Percentiles rank a stretch among this genome's conserved stretches.
Evolutionary conservation across 2,329 filamentous ascomycete genomes (phyloP).

Genomic region (Ophiostoma angusticollis): DNA sequence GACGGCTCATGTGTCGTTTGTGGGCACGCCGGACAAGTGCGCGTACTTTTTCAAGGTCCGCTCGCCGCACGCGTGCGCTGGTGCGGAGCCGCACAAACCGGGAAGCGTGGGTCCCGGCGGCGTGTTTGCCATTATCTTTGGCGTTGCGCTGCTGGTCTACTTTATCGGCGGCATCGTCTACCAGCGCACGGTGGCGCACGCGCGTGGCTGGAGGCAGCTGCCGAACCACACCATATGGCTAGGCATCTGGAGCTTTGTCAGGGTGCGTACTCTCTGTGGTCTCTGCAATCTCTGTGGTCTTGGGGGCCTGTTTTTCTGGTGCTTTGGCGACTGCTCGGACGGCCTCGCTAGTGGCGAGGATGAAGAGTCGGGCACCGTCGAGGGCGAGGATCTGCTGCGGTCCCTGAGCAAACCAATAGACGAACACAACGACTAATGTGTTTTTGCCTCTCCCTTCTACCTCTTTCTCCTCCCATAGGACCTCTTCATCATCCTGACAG

Average conservation of each 20-base stretch:
- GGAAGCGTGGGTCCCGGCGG: slow-evolving; percentile 57
- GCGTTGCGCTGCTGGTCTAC: slow-evolving; percentile 71
- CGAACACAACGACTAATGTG: slow-evolving; percentile 12
- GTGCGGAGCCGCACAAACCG: slow-evolving; percentile 56
- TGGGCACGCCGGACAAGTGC: slow-evolving; percentile 82
- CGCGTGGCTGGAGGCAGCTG: slow-evolving; percentile 86
- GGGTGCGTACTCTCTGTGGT: slow-evolving; percentile 40
- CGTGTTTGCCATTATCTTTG: slow-evolving; percentile 78
- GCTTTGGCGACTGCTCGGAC: background rate
- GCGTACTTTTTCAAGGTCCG: slow-evolving; percentile 92
- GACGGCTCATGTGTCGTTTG: slow-evolving; percentile 64
- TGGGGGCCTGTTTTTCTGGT: background rate
- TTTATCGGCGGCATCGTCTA: slow-evolving; percentile 88
- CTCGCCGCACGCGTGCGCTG: slow-evolving; percentile 66
- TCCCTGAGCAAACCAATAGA: background rate
- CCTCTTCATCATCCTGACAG: slow-evolving; percentile 54
- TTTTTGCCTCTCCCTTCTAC: slow-evolving; percentile 15
- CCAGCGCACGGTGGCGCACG: slow-evolving; percentile 86
- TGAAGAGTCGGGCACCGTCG: background rate
- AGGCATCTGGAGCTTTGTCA: slow-evolving; percentile 70
- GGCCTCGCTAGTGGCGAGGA: background rate
- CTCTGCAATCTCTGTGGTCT: background rate
- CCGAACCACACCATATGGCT: slow-evolving; percentile 93
- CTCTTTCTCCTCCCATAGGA: slow-evolving; percentile 29
- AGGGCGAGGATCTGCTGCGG: slow-evolving; percentile 1